Conservation (phyloP, 164 flowering plant species). For the Pachysandra terminalis region DNA sequence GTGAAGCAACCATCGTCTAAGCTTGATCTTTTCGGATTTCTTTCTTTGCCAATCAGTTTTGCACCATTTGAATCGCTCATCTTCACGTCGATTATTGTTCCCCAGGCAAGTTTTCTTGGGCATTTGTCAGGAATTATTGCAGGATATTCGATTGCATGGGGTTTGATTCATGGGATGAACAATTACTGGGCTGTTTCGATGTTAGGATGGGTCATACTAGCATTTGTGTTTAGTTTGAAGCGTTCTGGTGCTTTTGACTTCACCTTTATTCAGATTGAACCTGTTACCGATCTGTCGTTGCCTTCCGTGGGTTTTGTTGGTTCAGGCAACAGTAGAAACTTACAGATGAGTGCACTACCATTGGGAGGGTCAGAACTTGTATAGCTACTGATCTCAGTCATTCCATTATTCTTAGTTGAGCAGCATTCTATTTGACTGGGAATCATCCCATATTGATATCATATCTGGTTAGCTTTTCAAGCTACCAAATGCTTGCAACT, state of each 20-base stretch:
- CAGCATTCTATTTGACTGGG: neutral
- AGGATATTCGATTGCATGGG: conserved; percentile 92
- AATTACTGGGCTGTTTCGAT: conserved; percentile 92
- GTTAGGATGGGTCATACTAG: conserved; percentile 83
- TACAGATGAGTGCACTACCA: conserved; percentile 64
- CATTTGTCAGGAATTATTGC: conserved; percentile 90
- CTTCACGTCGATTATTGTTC: conserved; percentile 94
- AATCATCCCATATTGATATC: neutral
- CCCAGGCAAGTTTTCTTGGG: conserved; percentile 96
- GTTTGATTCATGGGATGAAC: conserved; percentile 92
- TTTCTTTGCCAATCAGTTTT: conserved; percentile 91
- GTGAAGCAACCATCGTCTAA: conserved; percentile 89
- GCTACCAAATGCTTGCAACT: neutral
- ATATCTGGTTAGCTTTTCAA: neutral
- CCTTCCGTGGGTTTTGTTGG: conserved; percentile 75
- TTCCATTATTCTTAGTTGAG: neutral
- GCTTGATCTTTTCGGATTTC: conserved; percentile 85
- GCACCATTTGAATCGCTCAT: conserved; percentile 95
- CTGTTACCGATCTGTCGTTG: conserved; percentile 73
- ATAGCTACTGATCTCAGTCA: conserved; percentile 18
- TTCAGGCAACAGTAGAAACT: conserved; percentile 63
- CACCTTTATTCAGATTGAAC: conserved; percentile 74
- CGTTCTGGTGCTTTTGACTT: conserved; percentile 71
- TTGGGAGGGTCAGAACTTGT: conserved; percentile 64
- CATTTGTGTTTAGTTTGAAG: conserved; percentile 77